Evolutionary conservation across 2,329 filamentous ascomycete genomes (phyloP).

Genomic region (Talaromyces sp.): DNA sequence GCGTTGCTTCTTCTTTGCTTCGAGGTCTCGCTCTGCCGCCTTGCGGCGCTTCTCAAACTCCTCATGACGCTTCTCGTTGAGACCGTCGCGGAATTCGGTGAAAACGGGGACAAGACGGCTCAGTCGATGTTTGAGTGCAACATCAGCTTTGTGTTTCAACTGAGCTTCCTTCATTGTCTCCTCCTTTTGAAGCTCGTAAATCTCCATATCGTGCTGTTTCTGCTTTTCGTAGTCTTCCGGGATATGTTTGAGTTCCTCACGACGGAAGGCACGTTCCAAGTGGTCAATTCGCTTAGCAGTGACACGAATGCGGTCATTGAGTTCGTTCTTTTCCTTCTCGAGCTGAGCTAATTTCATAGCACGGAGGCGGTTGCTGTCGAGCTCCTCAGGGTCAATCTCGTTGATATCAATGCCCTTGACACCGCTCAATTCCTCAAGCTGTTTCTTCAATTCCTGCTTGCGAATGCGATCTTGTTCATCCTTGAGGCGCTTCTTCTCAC

Average conservation of each 20-base stretch:
- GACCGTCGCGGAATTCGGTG: slow-evolving; percentile 73
- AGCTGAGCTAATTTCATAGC: slow-evolving; percentile 92
- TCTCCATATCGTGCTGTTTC: slow-evolving; percentile 69
- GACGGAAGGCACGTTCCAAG: slow-evolving; percentile 91
- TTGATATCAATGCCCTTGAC: slow-evolving; percentile 77
- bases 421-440: slow-evolving; percentile 74
- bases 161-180: slow-evolving; percentile 77
- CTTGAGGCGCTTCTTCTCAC: slow-evolving; percentile 79
- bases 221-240: slow-evolving; percentile 80
- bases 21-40: slow-evolving; percentile 85
- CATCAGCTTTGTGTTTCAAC: slow-evolving; percentile 84
- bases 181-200: slow-evolving; percentile 74
- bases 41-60: slow-evolving; percentile 94
- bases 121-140: slow-evolving; percentile 90
- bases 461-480: slow-evolving; percentile 86
- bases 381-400: slow-evolving; percentile 68
- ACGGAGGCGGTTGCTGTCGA: slow-evolving; percentile 86
- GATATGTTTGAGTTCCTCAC: slow-evolving; percentile 92
- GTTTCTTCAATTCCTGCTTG: slow-evolving; percentile 89
- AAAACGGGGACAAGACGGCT: slow-evolving; percentile 79
- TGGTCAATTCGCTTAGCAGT: slow-evolving; percentile 96
- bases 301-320: slow-evolving; percentile 83
- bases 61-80: slow-evolving; percentile 83
- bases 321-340: slow-evolving; percentile 96
- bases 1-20: slow-evolving; percentile 83